Conservation (phyloP, 495 filamentous ascomycete species). For the Talaromyces liani region DNA sequence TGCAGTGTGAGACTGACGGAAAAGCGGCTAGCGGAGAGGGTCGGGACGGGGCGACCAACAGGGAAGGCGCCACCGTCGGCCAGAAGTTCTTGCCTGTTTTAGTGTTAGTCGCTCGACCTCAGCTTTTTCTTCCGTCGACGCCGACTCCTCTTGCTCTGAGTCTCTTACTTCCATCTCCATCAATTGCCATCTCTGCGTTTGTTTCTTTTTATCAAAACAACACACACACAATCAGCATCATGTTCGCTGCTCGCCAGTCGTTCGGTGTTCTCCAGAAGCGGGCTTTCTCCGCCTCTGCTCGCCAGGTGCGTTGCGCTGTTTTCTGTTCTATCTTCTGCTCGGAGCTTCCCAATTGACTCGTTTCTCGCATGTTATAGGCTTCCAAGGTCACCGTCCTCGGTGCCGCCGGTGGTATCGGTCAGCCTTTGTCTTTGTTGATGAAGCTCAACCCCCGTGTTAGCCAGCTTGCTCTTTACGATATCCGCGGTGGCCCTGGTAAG, state of each 20-base stretch:
- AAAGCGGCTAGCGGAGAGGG: constrained; percentile 3
- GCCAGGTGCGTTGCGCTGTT: constrained; percentile 57
- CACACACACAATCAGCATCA: constrained; percentile 33
- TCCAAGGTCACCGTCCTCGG: constrained; percentile 96
- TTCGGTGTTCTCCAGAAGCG: constrained; percentile 72
- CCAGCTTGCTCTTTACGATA: constrained; percentile 95
- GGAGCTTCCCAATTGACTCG: constrained; percentile 23
- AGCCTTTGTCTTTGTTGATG: constrained; percentile 92
- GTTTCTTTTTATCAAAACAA: constrained; percentile 11
- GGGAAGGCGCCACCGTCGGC: background rate
- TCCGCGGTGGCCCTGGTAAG: constrained; percentile 84
- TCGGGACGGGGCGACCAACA: background rate
- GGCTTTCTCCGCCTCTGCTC: constrained; percentile 87
- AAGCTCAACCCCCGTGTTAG: constrained; percentile 94
- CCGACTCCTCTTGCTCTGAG: constrained; percentile 2
- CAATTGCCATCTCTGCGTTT: constrained; percentile 8
- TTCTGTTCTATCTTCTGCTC: background rate
- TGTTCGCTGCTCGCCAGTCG: constrained; percentile 71
- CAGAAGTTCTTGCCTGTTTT: background rate
- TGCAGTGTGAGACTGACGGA: background rate
- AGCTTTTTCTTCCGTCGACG: constrained; percentile 10
- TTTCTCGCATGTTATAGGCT: constrained; percentile 46
- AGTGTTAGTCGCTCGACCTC: constrained; percentile 6
- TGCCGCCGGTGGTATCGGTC: constrained; percentile 94
- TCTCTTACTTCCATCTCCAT: background rate